Base-by-base conservation (phyloP, 177 flowering plant genomes). In the Vitis hybrid region DNA sequence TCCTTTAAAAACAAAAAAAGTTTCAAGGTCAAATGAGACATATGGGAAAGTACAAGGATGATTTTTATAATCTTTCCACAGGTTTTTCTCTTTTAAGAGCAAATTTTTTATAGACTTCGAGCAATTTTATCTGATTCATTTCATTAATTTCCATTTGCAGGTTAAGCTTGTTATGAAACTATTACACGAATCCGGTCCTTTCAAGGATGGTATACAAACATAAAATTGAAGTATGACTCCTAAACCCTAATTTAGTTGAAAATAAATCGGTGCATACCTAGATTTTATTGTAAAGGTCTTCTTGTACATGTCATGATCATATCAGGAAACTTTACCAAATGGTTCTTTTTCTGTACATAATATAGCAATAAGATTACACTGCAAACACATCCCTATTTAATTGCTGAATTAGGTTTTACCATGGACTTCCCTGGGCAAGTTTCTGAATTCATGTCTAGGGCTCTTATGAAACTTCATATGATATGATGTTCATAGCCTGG, bases 121-220 rank as follows among this genome's bases (percentile, higher is more conserved):
- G 26, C 26, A 22, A 22, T 22, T 9, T 7, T 51, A 14, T 14
- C 50, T 16, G n/a, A 58, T 71, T 45, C 51, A 13, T 18, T 56
- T 3, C 2, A 33, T 45, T 18, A 15, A 5, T 62, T 45, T 71
- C 56, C 49, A 49, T 64, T 67, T 78, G 80, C 92, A 94, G 97
- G 85, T 90, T 33, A 77, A 82, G 71, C 82, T 52, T 63, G 97
- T 89, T n/a, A 88, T 87, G 79, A 84, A 92, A 69, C 66, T 92
- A 56, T 70, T 90, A 50, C 89, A 77, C 22, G 97, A 90, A 29
- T 88, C 97, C 57, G 89, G 98, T 1, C 98, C 98, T 14, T 89
- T 92, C 60, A 92, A 94, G 81, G 95, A 89, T 57, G 89, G 75
- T 10, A 67, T 83, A 67, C 75, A 74, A 7, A 62, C 67, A 64